These are phyloP conservation scores for Paecilomyces sp. DNA, from an alignment of 2,329 filamentous ascomycete species.

Conservation along the genomic window DNA sequence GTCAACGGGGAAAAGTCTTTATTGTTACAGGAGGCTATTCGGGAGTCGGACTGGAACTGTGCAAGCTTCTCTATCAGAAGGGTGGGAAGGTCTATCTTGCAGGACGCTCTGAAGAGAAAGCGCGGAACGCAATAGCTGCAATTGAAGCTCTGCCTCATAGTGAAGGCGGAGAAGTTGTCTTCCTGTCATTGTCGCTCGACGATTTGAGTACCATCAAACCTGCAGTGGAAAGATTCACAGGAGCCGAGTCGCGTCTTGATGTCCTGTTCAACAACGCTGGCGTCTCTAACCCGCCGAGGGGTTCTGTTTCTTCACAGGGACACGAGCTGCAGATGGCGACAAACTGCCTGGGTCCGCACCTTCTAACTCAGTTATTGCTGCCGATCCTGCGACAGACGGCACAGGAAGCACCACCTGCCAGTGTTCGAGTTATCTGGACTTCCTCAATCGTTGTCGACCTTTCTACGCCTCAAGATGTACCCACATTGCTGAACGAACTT, in stretches of 20 bases:
- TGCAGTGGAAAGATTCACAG: constrained; percentile 25
- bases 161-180: neutral
- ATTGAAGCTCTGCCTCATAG: constrained; percentile 8
- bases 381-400: constrained; percentile 28
- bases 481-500: neutral
- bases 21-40: constrained; percentile 19
- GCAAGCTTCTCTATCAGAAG: constrained; percentile 13
- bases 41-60: constrained; percentile 17
- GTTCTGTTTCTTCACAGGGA: constrained; percentile 23
- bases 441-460: neutral
- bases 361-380: constrained; percentile 32
- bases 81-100: constrained; percentile 19
- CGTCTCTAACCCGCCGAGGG: constrained; percentile 26
- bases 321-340: constrained; percentile 32
- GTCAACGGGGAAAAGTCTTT: constrained; percentile 15
- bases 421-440: neutral
- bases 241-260: constrained; percentile 30
- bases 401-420: constrained; percentile 1
- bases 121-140: constrained; percentile 23
- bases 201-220: neutral
- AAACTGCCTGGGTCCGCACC: constrained; percentile 34
- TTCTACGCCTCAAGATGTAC: neutral
- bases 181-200: neutral
- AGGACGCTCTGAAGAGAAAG: constrained; percentile 19
- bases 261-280: constrained; percentile 37